Evolutionary conservation across 2,329 filamentous ascomycete species (phyloP), one percentile per base, ranked within the genome.

Genomic region (Phialocephala sp.): DNA sequence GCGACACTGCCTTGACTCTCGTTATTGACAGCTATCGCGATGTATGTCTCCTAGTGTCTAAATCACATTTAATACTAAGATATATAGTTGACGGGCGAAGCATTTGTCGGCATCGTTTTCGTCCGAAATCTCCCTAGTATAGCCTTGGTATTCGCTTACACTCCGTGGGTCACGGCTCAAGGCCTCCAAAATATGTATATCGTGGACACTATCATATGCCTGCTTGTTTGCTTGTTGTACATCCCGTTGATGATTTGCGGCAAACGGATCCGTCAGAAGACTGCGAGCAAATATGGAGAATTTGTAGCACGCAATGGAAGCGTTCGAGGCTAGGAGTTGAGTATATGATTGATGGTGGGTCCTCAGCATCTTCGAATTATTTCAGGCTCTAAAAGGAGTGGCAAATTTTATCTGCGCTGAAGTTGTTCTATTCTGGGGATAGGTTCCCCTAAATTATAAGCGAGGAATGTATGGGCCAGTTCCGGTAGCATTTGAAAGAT

Each of bases 41-140:
- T 14, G n/a, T n/a, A 22, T 5, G 9, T 20, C 24, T 2, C 18
- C 45, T 27, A 52, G 2, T 52, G 3, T 27, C 6, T 20, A 2
- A 24, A 32, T 5, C n/a, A 39, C 8, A 14, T 22, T 14, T 12
- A 45, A 58, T 11, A 12, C 32, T 32, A 32, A 32, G 27, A 32
- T 32, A 32, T 58, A 12, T 27, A 83, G 75, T 80, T 84, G 41
- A 76, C 84, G 43, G 81, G 79, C 4, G 81, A 83, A 62, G 79
- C 81, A 0, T 72, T 84, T 6, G 80, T 83, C 4, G 79, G 74
- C 0, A 73, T 84, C 2, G 79, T 80, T 0, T 79, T 84, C 62
- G 71, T 81, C 18, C 79, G 82, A 0, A 84, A 84, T 59, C 63
- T 74, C 1, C 76, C 83, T 52, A 76, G 77, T 15, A 81, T 79